Percentiles rank a stretch among this genome's conserved stretches.
phyloP scores from a whole-genome alignment of 2,329 filamentous ascomycete genomes.

The Ramichloridium luteum region DNA sequence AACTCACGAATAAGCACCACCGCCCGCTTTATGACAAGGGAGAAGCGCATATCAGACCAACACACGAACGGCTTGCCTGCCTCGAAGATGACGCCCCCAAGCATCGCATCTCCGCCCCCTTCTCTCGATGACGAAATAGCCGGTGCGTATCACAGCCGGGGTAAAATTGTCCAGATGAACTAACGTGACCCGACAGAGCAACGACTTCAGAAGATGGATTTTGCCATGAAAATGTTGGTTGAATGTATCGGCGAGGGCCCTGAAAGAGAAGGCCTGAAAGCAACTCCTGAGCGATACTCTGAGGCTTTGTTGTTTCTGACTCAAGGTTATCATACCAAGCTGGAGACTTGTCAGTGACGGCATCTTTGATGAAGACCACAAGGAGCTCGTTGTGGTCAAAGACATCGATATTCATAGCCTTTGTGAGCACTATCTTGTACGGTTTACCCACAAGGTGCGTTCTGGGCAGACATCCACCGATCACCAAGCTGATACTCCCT shows the following conservation, averaged over 20 bases:
- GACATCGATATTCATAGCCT: conserved; percentile 86
- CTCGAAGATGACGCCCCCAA: too few relatives aligned
- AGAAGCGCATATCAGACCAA: too few relatives aligned
- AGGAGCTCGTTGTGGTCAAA: conserved; percentile 89
- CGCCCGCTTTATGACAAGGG: too few relatives aligned
- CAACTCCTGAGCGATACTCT: conserved; percentile 68
- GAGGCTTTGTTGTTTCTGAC: conserved; percentile 87
- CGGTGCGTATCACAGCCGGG: conserved; percentile 3
- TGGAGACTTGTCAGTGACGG: conserved; percentile 79
- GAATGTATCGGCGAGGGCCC: conserved; percentile 51
- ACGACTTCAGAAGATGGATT: conserved; percentile 42
- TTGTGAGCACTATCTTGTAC: conserved; percentile 90
- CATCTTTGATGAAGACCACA: conserved; percentile 85
- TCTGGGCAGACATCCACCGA: neutral
- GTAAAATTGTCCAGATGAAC: too few relatives aligned
- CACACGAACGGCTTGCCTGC: too few relatives aligned
- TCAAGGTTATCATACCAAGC: conserved; percentile 80
- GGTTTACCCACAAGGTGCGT: conserved; percentile 75
- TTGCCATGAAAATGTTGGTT: conserved; percentile 46
- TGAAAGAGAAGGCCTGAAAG: conserved; percentile 44
- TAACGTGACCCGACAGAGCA: too few relatives aligned
- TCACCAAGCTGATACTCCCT: neutral
- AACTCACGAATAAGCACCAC: too few relatives aligned
- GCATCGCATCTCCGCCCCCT: too few relatives aligned
- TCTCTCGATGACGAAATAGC: conserved; percentile 26